Evolutionary conservation across 1,139 yeast genomes (phyloP).

Genomic region (Debaryomyces coudertii): DNA sequence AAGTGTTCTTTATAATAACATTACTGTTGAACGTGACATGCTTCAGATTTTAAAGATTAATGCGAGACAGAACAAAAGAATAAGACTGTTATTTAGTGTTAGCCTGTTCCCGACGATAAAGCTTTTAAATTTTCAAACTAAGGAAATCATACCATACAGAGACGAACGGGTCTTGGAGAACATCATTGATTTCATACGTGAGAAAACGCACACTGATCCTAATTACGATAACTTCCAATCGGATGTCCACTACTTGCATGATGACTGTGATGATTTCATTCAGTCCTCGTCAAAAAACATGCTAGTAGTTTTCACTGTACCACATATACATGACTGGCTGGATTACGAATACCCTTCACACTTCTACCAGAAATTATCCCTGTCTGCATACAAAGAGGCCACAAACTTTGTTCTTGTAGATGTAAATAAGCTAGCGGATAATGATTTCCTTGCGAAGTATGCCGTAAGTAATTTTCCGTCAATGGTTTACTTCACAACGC

Average conservation of each 20-base stretch:
- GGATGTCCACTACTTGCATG: slow-evolving; percentile 17
- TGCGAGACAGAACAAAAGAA: slow-evolving; percentile 26
- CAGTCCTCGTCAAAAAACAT: slow-evolving; percentile 15
- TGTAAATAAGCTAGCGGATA: slow-evolving; percentile 23
- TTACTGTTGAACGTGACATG: slow-evolving; percentile 10
- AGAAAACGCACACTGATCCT: slow-evolving; percentile 22
- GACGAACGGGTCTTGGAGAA: slow-evolving; percentile 28
- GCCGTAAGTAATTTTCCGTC: slow-evolving; percentile 41
- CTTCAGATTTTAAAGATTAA: slow-evolving; percentile 40
- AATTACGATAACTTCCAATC: slow-evolving; percentile 23
- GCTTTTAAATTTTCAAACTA: slow-evolving; percentile 32
- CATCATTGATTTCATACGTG: slow-evolving; percentile 28
- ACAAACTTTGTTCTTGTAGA: slow-evolving; percentile 31
- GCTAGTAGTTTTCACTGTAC: slow-evolving; percentile 32
- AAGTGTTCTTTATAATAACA: slow-evolving; percentile 29
- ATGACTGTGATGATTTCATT: slow-evolving; percentile 9
- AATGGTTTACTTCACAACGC: slow-evolving; percentile 27
- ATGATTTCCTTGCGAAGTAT: slow-evolving; percentile 26
- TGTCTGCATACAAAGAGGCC: slow-evolving; percentile 12
- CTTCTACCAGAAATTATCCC: slow-evolving; percentile 36
- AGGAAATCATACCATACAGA: slow-evolving; percentile 28
- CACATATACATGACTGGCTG: slow-evolving; percentile 34
- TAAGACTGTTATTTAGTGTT: slow-evolving; percentile 31
- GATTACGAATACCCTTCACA: slow-evolving; percentile 38
- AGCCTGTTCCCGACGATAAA: slow-evolving; percentile 37